These are phyloP conservation scores for Globisporangium solare DNA, from an alignment of 352 stramenopile genomes.

Conservation along the genomic window DNA sequence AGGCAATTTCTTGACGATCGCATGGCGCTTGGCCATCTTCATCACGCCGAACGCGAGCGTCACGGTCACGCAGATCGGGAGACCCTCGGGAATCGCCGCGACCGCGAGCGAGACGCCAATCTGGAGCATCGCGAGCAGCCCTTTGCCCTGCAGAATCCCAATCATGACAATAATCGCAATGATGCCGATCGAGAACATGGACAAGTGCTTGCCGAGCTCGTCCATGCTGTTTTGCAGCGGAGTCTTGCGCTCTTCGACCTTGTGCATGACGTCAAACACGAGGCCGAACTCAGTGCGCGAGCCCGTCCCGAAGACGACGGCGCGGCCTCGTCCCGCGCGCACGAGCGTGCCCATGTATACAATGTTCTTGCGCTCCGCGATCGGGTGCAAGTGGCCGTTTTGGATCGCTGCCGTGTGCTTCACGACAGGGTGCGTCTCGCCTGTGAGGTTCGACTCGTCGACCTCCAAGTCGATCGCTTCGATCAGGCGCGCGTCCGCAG, in stretches of 20 bases:
- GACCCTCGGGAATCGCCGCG: conserved; percentile 69
- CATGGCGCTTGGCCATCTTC: conserved; percentile 84
- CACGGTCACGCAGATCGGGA: conserved; percentile 81
- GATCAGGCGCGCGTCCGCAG: conserved; percentile 88
- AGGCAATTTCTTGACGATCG: conserved; percentile 87
- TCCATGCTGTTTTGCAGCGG: conserved; percentile 95
- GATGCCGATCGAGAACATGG: conserved; percentile 89
- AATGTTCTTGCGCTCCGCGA: conserved; percentile 88
- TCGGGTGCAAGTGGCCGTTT: conserved; percentile 58
- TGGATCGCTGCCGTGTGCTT: conserved; percentile 64
- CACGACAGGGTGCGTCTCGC: conserved; percentile 85
- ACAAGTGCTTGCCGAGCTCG: conserved; percentile 93
- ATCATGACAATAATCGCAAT: conserved; percentile 94
- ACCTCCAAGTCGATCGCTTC: conserved; percentile 87
- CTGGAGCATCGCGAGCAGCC: conserved; percentile 94
- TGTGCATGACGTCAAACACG: conserved; percentile 93
- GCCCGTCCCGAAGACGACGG: conserved; percentile 93
- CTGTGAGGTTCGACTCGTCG: conserved; percentile 94
- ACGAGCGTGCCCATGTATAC: conserved; percentile 97
- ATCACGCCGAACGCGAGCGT: conserved; percentile 78
- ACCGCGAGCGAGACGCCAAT: conserved; percentile 91
- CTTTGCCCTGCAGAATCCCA: conserved; percentile 89
- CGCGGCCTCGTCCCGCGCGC: conserved; percentile 86
- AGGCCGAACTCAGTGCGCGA: conserved; percentile 94
- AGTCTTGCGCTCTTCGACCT: conserved; percentile 92